Base-by-base conservation (phyloP, 345 rosid genomes). In the Punica granatum region DNA sequence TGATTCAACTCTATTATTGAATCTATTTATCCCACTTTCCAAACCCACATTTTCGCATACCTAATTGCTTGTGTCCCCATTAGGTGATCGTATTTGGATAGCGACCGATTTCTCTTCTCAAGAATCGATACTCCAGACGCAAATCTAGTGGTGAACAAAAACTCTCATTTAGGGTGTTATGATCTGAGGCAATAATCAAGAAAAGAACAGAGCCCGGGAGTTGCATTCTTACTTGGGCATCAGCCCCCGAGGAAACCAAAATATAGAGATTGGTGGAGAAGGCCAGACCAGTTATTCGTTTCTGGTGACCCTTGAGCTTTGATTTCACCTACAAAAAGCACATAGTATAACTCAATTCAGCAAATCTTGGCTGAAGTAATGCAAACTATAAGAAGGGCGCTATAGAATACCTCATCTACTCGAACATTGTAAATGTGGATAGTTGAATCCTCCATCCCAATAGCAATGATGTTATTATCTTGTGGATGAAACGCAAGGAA, bases 171-270 rank as follows among this genome's bases (percentile, higher is more conserved):
- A 51, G 61, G 2, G 34, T 26, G 18, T 51, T 56, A 30, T 33
- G 16, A 26, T 56, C 26, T 56, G 31, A 26, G 9, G 10, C 5
- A 3, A 56, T 6, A 11, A 11, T 14, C 9, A 49, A 16, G 33
- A 21, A n/a, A n/a, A 41, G 13, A 33, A 65, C 62, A 60, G 44
- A 36, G 62, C 8, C 21, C 42, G 0, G 16, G 37, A 36, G 61
- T 73, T 37, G 54, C 16, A 37, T 26, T 26, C 91, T 78, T 64
- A 87, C 98, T 58, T 90, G 92, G 69, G 96, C 96, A 85, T 92
- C 98, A 66, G 96, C 98, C 63, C 92, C 96, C 6, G 98, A 92
- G 35, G 98, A 92, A 67, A 92, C 95, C 85, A 92, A 81, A 56
- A 90, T 75, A 62, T 81, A 82, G 56, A 86, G 88, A 77, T 37